Base-by-base conservation (phyloP, 2,329 filamentous ascomycete species). In the Apiospora marii region DNA sequence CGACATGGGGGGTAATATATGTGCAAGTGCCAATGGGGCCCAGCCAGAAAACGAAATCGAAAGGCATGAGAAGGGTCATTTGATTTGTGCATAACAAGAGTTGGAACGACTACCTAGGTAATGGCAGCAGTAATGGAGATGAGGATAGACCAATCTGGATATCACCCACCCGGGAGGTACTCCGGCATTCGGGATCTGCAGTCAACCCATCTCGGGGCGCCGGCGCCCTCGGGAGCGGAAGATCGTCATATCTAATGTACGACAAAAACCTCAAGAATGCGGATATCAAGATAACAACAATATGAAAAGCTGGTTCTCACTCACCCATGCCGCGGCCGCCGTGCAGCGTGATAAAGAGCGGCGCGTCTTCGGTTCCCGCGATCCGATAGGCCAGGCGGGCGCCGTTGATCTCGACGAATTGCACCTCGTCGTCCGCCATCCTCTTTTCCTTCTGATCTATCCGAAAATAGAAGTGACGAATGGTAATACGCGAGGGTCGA, bases 261-360 rank as follows among this genome's bases (percentile, higher is more conserved):
- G n/a, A 22, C 22, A 49, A 19, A n/a, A 49, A 48, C 16, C 6
- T 1, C 7, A 19, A 7, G 46, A 7, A 22, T 2, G 46, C 7
- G 22, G 46, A 22, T 22, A 48, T 22, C 16, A 22, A 22, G 19
- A 19, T 22, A 37, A 49, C 48, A 6, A n/a, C 51, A 12, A 10
- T 6, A 37, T 16, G 53, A 4, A 37, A n/a, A 34, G 16, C 16
- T 7, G 30, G 6, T 24, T 30, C 3, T 61, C 10, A 72, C 75
- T 51, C 70, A 80, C 80, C 82, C 69, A 83, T 79, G 2, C 82
- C 81, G 13, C 82, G 76, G 1, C 82, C 82, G 12, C 82, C 82
- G 68, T 83, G 82, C 5, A 83, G 76, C 0, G 82, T 82, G 30
- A 83, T 82, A 67, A 83, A 74, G 12, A 83, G 74, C 13, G 81